Base-by-base conservation (phyloP, 23 red algal species). In the Chondrus crispus region DNA sequence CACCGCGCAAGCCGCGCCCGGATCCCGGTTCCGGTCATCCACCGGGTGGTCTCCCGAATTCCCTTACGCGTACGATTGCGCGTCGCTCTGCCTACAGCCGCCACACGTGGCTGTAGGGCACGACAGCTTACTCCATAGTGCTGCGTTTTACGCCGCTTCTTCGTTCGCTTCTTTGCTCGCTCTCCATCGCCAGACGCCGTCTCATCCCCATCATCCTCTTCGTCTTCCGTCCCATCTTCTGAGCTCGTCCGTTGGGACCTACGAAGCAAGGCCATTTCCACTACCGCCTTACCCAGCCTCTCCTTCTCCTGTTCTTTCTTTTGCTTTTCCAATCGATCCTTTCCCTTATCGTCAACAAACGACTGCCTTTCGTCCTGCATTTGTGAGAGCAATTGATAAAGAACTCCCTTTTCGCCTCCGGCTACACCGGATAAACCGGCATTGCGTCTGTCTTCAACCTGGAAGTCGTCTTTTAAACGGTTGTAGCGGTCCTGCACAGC, bases 401-500 rank as follows among this genome's bases (percentile, higher is more conserved):
- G 1, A n/a, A 13, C 71, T 1, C 44, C 44, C 44, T 39, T 77
- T 14, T 77, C 38, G n/a, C 71, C 71, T 39, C 71, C 71, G 38
- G 38, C 71, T 77, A 48, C 1, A 26, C 71, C 71, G 29, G 1
- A 77, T 10, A 48, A 8, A 26, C 1, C 20, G 22, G 71, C 71
- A 44, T 77, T 77, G 32, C 38, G 71, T 1, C 1, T 37, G 11
- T 77, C 71, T 24, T 48, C 29, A 1, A 16, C 12, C 22, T 77
- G 29, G 43, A 76, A 77, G 28, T 77, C 71, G 44, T 77, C 71
- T 37, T 77, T 11, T 1, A 77, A 24, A 77, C 71, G 71, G n/a
- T 77, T 77, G 11, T 77, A 77, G 7, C 12, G 37, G 71, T 77
- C 71, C 28, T 1, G 26, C 9, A 24, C 26, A 26, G 37, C 44